These are phyloP conservation scores for Solanum hybrid DNA, from an alignment of 305 asterid genomes.

Conservation along the genomic window DNA sequence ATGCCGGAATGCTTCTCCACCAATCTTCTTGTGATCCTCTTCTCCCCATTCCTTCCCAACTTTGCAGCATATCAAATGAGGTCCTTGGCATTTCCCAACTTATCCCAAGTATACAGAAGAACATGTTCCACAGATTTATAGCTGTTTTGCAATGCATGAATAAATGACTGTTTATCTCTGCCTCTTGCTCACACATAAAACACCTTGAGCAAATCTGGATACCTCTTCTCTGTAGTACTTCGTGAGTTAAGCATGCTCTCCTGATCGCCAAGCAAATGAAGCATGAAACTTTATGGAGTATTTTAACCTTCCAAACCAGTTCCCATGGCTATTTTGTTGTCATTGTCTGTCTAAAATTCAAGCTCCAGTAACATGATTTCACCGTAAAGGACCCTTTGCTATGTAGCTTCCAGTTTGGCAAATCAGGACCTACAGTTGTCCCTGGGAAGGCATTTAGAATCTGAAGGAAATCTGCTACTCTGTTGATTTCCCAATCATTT, in stretches of 20 bases:
- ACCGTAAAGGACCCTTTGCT: not conserved
- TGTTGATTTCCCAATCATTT: not conserved
- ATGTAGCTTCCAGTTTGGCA: not conserved
- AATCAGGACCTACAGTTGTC: not conserved
- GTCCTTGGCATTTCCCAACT: not conserved
- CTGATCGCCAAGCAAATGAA: not conserved
- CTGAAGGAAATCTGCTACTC: not conserved
- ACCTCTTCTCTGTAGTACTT: not conserved
- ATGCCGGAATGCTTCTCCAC: not conserved
- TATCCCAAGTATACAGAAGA: not conserved
- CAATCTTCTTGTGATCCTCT: not conserved
- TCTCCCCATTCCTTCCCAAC: not conserved
- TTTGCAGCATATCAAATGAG: not conserved
- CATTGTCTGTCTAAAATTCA: not conserved
- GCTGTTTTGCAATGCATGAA: not conserved
- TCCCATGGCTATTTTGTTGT: not conserved
- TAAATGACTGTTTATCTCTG: not conserved
- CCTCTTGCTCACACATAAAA: not conserved
- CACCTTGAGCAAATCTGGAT: not conserved
- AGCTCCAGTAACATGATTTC: not conserved
- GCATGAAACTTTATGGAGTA: not conserved
- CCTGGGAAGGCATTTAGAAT: not conserved
- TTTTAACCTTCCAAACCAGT: not conserved
- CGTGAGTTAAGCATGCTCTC: not conserved
- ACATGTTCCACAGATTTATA: not conserved